Evolutionary conservation across 2,329 filamentous ascomycete species (phyloP), one percentile per base, ranked within the genome.

Genomic region (Ophiostoma himal-ulmi): DNA sequence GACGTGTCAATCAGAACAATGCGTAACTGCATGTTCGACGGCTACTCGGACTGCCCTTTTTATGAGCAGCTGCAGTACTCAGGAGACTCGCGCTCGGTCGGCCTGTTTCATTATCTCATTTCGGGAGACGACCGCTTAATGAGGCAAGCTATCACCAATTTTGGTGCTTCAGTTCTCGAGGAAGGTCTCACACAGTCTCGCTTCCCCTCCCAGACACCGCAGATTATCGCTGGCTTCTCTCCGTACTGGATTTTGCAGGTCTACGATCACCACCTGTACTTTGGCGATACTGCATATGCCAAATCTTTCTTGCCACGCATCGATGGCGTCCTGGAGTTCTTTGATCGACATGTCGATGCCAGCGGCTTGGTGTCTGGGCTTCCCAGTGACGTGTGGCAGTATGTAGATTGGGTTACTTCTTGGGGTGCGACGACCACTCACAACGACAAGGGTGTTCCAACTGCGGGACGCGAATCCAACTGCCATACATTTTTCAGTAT

Each of bases 401-500:
- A 77, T 67, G 78, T 79, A 3, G 79, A 80, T 69, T 80, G 79
- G 79, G 74, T 76, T 5, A 68, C 72, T 0, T 65, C 74, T 7
- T 77, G 75, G 75, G 71, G 70, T 14, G 73, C 73, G 14, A 76
- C 75, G 7, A 62, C 41, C 34, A 44, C 48, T 5, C 72, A 73
- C 37, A 68, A 69, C 0, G 72, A 73, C 64, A 73, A 73, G 44
- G 81, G 81, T 3, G 79, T 82, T 0, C 80, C 81, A 0, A 78
- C 78, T 0, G 78, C 79, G 0, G 80, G 78, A 4, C 74, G 78
- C 10, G 74, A 74, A 14, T 77, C 78, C 1, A 81, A 81, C 67
- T 69, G 77, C 3, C 79, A 80, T 71, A 81, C 81, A 0, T 82
- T 81, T 70, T 79, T 79, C 72, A 82, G 77, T 68, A 74, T 80